phyloP scores from a whole-genome alignment of 1,284 basidiomycete species.

The Melanopsichium pennsylvanicum region DNA sequence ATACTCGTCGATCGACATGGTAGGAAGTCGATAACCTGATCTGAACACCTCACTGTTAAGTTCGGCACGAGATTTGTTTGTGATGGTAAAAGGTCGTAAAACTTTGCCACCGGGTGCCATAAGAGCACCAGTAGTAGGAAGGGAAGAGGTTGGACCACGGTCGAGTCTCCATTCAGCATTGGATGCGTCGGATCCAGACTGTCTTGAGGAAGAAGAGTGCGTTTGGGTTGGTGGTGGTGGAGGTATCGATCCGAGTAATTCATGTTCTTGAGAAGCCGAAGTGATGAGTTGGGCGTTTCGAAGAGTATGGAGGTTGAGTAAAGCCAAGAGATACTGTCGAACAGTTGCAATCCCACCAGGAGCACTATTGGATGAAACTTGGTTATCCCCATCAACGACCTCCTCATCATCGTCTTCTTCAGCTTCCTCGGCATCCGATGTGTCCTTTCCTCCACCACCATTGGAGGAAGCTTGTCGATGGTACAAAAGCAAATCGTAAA shows the following conservation, averaged over 20 bases:
- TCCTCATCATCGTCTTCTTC: constrained; percentile 48
- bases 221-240: constrained; percentile 17
- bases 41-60: constrained; percentile 82
- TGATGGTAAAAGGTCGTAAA: constrained; percentile 61
- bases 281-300: constrained; percentile 24
- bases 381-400: constrained; percentile 6
- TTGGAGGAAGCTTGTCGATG: not conserved
- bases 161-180: constrained; percentile 56
- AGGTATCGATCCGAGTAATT: constrained; percentile 53
- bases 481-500: constrained; percentile 45
- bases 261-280: constrained; percentile 50
- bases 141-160: not conserved
- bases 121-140: constrained; percentile 43
- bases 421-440: constrained; percentile 24
- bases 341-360: constrained; percentile 28
- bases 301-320: constrained; percentile 55
- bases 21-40: constrained; percentile 84
- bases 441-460: constrained; percentile 9
- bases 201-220: too few species aligned
- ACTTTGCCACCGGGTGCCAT: constrained; percentile 55
- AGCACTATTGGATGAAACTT: not conserved
- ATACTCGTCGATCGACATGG: constrained; percentile 96
- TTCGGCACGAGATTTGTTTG: constrained; percentile 68
- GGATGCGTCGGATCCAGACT: not conserved
- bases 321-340: constrained; percentile 54